phyloP scores from a whole-genome alignment of 2,329 filamentous ascomycete species.

The Penicillium rolfsii region DNA sequence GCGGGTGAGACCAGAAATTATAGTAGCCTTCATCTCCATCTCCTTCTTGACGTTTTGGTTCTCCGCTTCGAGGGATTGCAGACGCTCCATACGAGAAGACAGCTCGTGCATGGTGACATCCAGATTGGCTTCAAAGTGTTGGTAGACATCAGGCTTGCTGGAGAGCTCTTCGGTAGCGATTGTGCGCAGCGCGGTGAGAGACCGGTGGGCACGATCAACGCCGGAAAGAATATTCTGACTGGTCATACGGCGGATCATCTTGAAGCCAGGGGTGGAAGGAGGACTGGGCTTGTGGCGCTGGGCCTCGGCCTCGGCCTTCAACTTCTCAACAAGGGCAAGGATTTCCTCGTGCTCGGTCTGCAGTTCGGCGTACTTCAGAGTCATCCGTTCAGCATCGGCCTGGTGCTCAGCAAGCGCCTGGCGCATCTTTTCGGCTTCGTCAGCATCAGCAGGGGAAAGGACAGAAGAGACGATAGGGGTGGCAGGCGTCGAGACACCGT shows the following conservation, averaged over 20 bases:
- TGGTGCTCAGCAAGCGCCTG: slow-evolving; percentile 76
- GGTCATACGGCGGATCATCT: slow-evolving; percentile 85
- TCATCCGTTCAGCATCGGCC: slow-evolving; percentile 70
- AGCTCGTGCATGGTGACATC: slow-evolving; percentile 93
- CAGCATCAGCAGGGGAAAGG: slow-evolving; percentile 52
- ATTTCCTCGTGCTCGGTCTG: slow-evolving; percentile 80
- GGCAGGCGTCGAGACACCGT: slow-evolving; percentile 45
- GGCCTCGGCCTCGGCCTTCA: slow-evolving; percentile 85
- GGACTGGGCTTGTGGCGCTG: slow-evolving; percentile 73
- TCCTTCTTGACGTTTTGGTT: slow-evolving; percentile 84
- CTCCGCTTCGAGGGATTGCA: slow-evolving; percentile 86
- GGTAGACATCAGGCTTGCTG: slow-evolving; percentile 77
- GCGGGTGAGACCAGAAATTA: slow-evolving; percentile 90
- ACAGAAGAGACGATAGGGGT: slow-evolving; percentile 32
- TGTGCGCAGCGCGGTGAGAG: slow-evolving; percentile 85
- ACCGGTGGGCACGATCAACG: slow-evolving; percentile 88
- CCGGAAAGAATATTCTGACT: slow-evolving; percentile 80
- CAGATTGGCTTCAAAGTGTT: slow-evolving; percentile 89
- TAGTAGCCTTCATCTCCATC: slow-evolving; percentile 94
- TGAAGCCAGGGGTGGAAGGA: slow-evolving; percentile 47
- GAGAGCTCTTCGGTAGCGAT: slow-evolving; percentile 88
- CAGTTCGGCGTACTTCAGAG: slow-evolving; percentile 78
- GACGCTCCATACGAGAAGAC: slow-evolving; percentile 81
- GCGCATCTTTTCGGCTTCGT: slow-evolving; percentile 73
- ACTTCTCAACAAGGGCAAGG: slow-evolving; percentile 82